Percentiles rank a stretch among this genome's conserved stretches.
These are phyloP conservation scores for Hypoxylon intermedium DNA, from an alignment of 495 filamentous ascomycete genomes.

Conservation along the genomic window DNA sequence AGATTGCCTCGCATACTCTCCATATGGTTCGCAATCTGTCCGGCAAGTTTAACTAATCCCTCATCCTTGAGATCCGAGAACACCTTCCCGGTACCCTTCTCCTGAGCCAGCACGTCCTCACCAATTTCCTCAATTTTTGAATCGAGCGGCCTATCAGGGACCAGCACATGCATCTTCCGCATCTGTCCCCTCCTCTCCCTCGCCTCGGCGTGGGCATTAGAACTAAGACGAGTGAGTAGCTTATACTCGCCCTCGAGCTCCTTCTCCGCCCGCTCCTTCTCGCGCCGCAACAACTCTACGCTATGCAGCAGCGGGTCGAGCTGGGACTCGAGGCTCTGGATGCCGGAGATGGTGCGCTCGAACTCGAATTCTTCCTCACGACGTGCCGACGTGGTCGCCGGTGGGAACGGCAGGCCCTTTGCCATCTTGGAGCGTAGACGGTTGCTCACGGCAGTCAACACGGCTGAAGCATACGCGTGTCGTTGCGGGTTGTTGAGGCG, in stretches of 20 bases:
- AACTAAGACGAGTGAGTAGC: conserved; percentile 44
- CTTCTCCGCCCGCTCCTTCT: conserved; percentile 50
- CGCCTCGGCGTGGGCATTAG: conserved; percentile 49
- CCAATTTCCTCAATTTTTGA: conserved; percentile 24
- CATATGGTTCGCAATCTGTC: conserved; percentile 56
- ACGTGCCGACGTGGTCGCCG: conserved; percentile 35
- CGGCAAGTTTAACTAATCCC: conserved; percentile 45
- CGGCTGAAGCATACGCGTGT: conserved; percentile 46
- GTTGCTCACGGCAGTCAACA: conserved; percentile 44
- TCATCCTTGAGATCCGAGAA: conserved; percentile 47
- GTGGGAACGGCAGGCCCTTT: conserved; percentile 55
- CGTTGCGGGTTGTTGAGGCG: conserved; percentile 47
- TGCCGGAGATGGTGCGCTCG: conserved; percentile 49
- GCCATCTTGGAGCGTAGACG: conserved; percentile 47
- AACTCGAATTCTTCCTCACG: conserved; percentile 55
- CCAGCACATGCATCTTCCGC: conserved; percentile 52
- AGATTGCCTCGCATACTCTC: conserved; percentile 66
- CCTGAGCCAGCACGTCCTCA: conserved; percentile 12
- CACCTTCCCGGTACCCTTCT: conserved; percentile 28
- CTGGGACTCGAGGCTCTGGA: conserved; percentile 45
- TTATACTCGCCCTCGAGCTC: conserved; percentile 51
- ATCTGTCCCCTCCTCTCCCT: conserved; percentile 45
- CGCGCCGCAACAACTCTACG: conserved; percentile 49
- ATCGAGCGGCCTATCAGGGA: conserved; percentile 37
- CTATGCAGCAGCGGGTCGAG: conserved; percentile 55